Conservation (phyloP, 2,329 filamentous ascomycete species). For the Epichloe glyceriae region DNA sequence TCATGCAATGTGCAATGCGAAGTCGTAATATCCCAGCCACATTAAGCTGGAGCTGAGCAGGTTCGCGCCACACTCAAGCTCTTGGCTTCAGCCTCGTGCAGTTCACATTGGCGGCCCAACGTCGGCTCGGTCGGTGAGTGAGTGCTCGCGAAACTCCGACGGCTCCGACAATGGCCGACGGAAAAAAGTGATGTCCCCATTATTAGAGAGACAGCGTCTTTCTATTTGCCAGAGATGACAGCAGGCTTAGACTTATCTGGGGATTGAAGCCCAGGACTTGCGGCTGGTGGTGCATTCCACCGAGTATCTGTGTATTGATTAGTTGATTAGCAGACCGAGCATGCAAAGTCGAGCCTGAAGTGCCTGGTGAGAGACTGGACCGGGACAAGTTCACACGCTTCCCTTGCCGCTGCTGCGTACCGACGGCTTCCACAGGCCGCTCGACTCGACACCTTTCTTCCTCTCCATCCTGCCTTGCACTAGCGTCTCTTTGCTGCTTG, state of each 20-base stretch:
- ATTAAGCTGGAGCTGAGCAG: neutral
- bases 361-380: neutral
- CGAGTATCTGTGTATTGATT: too few relatives aligned
- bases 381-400: neutral
- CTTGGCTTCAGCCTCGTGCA: neutral
- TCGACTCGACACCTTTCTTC: neutral
- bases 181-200: neutral
- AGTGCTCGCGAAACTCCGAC: constrained; percentile 14
- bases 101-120: neutral
- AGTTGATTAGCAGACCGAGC: neutral
- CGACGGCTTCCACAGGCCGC: constrained; percentile 8
- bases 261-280: neutral
- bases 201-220: too few relatives aligned
- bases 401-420: constrained; percentile 4
- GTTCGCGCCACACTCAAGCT: constrained; percentile 6
- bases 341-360: neutral
- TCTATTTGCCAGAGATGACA: too few relatives aligned
- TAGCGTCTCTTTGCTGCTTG: constrained; percentile 13
- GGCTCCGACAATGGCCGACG: constrained; percentile 18
- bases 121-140: constrained; percentile 10
- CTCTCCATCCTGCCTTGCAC: constrained; percentile 7
- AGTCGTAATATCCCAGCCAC: neutral
- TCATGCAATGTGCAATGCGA: neutral
- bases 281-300: neutral
- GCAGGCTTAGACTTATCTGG: too few relatives aligned